Evolutionary conservation across 495 filamentous ascomycete species (phyloP), one percentile per base, ranked within the genome.

Genomic region (Collariella sp.): DNA sequence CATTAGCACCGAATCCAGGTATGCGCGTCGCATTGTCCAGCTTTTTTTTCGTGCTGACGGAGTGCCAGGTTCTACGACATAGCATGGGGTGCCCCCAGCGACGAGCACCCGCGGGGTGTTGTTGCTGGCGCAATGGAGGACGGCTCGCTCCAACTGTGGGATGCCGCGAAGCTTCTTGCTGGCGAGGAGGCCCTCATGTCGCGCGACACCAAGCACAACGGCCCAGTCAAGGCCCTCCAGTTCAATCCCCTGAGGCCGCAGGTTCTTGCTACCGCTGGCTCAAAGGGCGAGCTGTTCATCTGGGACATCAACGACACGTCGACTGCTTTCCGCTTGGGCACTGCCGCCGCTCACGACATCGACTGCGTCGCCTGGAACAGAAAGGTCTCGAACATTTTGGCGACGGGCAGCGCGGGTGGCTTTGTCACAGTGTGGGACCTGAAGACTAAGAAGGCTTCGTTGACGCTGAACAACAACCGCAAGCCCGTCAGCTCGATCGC

Each of bases 341-440:
- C 84, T 52, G 79, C 87, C 41, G 88, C 88, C 13, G 89, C 90
- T 87, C 91, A 97, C 64, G 94, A 97, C 62, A 85, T 96, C 57
- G 90, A 96, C 57, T 90, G 88, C 54, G 73, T 97, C 62, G 91
- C 96, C 59, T 99, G 93, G 93, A 99, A 99, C 73, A 90, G 90
- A 62, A 97, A 95, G 74, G 91, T 96, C 36, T 77, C 91, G 19
- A 91, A 99, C 69, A 99, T 99, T 63, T 70, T 97, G 55, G 94
- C 89, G 24, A 96, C 93, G 12, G 93, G 93, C 58, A 90, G 91
- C 65, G 89, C 82, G 59, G 93, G 89, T 18, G 93, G 93, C 11
- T 95, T 96, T 63, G 90, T 97, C 24, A 96, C 93, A 11, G 91
- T 99, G 3, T 99, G 93, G 93, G 93, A 99, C 75, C 81, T 97